A percentile compares a stretch with the other conserved stretches of the same genome.
Evolutionary conservation across 768 basidiomycete species (phyloP).

Genomic region (Thelephora ganbajun): DNA sequence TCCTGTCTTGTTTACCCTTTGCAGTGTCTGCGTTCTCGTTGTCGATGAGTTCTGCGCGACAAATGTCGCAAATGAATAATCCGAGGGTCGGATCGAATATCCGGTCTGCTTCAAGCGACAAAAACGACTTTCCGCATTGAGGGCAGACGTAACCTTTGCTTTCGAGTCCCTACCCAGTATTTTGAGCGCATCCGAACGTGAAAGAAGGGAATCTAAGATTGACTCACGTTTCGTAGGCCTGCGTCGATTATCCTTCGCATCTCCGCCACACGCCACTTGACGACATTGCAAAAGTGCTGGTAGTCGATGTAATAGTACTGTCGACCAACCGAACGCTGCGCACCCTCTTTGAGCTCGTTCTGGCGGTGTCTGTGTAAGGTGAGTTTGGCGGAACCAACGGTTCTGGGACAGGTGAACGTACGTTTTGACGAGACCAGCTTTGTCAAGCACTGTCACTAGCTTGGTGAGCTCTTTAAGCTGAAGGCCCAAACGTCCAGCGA

Average conservation of each 20-base stretch:
- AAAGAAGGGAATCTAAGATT: not conserved
- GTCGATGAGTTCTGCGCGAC: constrained; percentile 74
- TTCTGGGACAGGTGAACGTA: constrained; percentile 22
- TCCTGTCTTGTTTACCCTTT: constrained; percentile 78
- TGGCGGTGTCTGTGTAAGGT: constrained; percentile 54
- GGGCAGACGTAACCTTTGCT: constrained; percentile 98
- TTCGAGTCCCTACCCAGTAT: constrained; percentile 66
- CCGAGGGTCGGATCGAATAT: constrained; percentile 60
- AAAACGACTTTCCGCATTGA: constrained; percentile 71
- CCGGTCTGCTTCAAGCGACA: constrained; percentile 73
- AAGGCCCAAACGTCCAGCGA: constrained; percentile 82
- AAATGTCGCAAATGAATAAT: constrained; percentile 76
- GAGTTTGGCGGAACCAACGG: not conserved
- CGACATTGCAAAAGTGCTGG: constrained; percentile 89
- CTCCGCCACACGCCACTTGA: constrained; percentile 92
- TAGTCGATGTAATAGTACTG: constrained; percentile 98
- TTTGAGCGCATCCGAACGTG: not conserved
- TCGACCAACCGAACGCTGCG: constrained; percentile 73
- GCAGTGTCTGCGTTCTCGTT: constrained; percentile 86
- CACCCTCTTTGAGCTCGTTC: constrained; percentile 84
- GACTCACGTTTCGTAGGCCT: constrained; percentile 69
- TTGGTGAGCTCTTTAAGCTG: constrained; percentile 86
- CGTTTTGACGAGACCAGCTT: constrained; percentile 70
- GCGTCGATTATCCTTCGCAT: constrained; percentile 87
- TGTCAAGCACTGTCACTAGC: constrained; percentile 68